Conservation (phyloP, 176 grass and related monocot species). For the Triticum dicoccoides region DNA sequence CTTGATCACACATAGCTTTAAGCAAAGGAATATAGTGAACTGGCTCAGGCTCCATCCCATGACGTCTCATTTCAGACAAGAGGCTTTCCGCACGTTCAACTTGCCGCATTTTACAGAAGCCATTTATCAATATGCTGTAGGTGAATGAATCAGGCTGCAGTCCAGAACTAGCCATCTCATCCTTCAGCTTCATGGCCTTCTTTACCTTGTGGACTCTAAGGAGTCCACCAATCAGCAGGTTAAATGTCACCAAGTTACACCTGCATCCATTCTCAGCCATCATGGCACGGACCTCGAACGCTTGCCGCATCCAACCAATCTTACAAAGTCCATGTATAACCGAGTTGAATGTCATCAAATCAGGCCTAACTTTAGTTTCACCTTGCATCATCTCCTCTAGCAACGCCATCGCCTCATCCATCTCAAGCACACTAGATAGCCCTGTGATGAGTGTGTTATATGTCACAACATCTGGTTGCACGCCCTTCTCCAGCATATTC, state of each 20-base stretch:
- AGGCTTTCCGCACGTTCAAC: conserved; percentile 33
- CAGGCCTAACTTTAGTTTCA: conserved; percentile 27
- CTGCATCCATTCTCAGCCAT: conserved; percentile 41
- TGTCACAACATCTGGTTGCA: conserved; percentile 45
- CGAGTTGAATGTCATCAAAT: conserved; percentile 48
- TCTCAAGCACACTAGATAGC: conserved; percentile 44
- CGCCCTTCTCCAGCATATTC: conserved; percentile 40
- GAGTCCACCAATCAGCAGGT: conserved; percentile 50
- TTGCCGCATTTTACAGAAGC: conserved; percentile 58
- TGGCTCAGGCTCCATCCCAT: conserved; percentile 30
- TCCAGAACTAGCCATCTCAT: conserved; percentile 46
- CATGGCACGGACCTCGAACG: conserved; percentile 38
- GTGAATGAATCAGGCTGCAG: conserved; percentile 49
- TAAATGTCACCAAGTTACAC: conserved; percentile 52
- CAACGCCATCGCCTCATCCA: conserved; percentile 45
- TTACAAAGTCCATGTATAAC: conserved; percentile 68
- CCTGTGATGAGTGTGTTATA: conserved; percentile 54
- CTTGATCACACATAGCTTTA: conserved; percentile 49
- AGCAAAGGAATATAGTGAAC: conserved; percentile 55
- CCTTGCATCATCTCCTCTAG: conserved; percentile 53
- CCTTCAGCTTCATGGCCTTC: conserved; percentile 31
- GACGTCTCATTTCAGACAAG: conserved; percentile 36
- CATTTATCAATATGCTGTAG: conserved; percentile 60
- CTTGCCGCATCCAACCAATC: conserved; percentile 29
- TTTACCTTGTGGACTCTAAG: conserved; percentile 43